Base-by-base conservation (phyloP, 2,329 filamentous ascomycete genomes). In the Xylariales sp. region DNA sequence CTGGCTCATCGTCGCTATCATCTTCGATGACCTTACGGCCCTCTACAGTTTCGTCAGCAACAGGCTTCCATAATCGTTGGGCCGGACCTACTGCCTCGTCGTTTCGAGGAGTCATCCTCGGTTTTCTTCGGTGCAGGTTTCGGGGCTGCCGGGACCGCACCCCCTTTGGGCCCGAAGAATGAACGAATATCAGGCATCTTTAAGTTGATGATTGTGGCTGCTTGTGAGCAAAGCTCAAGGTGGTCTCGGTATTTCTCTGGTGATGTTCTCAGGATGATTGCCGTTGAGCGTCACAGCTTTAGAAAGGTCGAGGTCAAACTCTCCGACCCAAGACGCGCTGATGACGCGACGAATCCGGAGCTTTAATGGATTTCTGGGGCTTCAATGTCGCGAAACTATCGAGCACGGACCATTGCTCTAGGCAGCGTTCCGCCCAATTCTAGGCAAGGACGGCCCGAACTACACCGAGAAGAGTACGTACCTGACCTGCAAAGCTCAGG, bases 171-270 rank as follows among this genome's bases (percentile, higher is more conserved):
- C 42, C 84, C 82, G 69, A 97, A 96, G 66, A 96, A 97, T 54
- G 75, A 88, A 58, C 90, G 78, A 57, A 96, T 97, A 65, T 97
- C 91, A 48, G 89, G 80, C 89, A 95, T 95, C 47, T 24, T 20
- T 19, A 16, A 6, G 24, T 27, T 27, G 24, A n/a, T 27, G 24
- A 8, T 27, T 27, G 24, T 8, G 24, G n/a, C 8, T n/a, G 8
- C 24, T 27, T n/a, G n/a, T n/a, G 24, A 27, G n/a, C n/a, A 12
- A 15, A 24, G 38, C 11, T 37, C 22, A 38, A 19, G 29, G 15
- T 16, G 25, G 19, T 44, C 4, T 3, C n/a, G 15, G 24, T n/a
- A n/a, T n/a, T n/a, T n/a, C 24, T 27, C 24, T 8, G 24, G 31
- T 8, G 10, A 12, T 32, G 7, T 28, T 28, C 25, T 8, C 25